phyloP scores from a whole-genome alignment of 257 asterid genomes.

The Perilla frutescens region DNA sequence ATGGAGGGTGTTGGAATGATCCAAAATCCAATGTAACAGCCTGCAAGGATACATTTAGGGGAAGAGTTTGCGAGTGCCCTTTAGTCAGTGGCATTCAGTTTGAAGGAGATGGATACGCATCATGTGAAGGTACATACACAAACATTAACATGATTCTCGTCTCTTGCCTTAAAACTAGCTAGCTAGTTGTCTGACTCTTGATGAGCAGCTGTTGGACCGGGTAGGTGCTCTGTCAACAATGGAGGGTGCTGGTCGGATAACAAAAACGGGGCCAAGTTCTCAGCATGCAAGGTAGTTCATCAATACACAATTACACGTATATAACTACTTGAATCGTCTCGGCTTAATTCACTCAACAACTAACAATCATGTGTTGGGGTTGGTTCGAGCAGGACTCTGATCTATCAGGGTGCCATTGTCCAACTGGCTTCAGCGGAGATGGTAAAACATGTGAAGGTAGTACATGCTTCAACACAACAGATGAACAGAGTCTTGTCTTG shows the following conservation, averaged over 20 bases:
- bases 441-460: conserved; percentile 79
- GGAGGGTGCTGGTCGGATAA: conserved; percentile 91
- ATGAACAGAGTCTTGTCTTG: not conserved
- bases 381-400: conserved; percentile 57
- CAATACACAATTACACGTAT: too few relatives aligned
- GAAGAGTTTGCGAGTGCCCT: conserved; percentile 94
- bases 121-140: conserved; percentile 63
- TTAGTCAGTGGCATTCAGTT: conserved; percentile 69
- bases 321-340: too few relatives aligned
- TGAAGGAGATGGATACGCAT: conserved; percentile 82
- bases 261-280: conserved; percentile 56
- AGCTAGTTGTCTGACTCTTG: not conserved
- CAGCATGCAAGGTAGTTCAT: conserved; percentile 66
- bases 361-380: not conserved
- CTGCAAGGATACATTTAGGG: conserved; percentile 95
- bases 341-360: too few relatives aligned
- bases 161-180: not conserved
- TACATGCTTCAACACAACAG: not conserved
- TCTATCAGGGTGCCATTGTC: conserved; percentile 79
- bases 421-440: conserved; percentile 78
- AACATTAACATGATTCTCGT: not conserved
- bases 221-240: conserved; percentile 74
- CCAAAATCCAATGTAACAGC: conserved; percentile 70
- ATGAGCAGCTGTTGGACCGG: conserved; percentile 80
- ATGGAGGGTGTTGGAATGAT: conserved; percentile 92